Evolutionary conservation across 495 filamentous ascomycete species (phyloP).

Genomic region (Penicillium pancosmium): DNA sequence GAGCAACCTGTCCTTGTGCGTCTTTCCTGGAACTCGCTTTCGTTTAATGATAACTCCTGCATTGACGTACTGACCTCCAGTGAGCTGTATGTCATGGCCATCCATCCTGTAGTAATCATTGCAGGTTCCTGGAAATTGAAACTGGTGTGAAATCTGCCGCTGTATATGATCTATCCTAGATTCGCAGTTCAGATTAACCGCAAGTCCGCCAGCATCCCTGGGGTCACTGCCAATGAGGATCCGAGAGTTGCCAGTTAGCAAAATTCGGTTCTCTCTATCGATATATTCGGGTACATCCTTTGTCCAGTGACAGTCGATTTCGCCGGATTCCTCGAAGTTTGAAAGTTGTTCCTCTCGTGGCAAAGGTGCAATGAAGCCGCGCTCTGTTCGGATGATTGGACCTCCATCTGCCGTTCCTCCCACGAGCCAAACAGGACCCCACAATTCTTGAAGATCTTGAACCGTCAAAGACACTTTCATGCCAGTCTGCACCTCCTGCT

Average conservation of each 20-base stretch:
- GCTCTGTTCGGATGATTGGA: conserved; percentile 11
- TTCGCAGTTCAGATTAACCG: background rate
- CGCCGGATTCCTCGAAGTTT: background rate
- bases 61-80: background rate
- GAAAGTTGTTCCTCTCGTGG: conserved; percentile 3
- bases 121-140: background rate
- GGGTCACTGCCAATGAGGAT: background rate
- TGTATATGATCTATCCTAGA: background rate
- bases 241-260: background rate
- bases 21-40: background rate
- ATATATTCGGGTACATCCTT: background rate
- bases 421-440: conserved; percentile 12
- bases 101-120: too few relatives aligned
- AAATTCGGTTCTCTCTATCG: background rate
- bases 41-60: background rate
- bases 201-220: background rate
- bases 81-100: too few relatives aligned
- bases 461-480: conserved; percentile 7
- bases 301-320: background rate
- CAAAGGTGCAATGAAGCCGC: conserved; percentile 13
- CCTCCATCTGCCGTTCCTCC: conserved; percentile 7
- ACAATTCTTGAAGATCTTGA: conserved; percentile 12
- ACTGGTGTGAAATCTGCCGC: background rate
- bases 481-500: background rate
- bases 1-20: background rate